Conservation (phyloP, 768 basidiomycete species). For the Psilocybe cyanescens region DNA sequence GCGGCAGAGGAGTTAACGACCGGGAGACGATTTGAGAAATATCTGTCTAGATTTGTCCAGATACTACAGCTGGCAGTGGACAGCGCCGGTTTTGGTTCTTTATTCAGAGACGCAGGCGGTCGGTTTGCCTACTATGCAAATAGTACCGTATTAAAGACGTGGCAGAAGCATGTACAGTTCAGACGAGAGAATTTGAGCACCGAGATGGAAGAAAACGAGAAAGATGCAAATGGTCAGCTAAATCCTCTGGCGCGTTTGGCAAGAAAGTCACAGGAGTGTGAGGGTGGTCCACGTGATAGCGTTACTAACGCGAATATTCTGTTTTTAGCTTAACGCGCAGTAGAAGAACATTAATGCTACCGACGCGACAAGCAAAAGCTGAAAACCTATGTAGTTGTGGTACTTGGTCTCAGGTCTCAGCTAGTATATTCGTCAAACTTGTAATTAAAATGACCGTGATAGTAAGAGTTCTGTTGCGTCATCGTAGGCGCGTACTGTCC, state of each 20-base stretch:
- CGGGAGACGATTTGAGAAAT: conserved; percentile 13
- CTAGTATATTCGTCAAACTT: too few relatives aligned
- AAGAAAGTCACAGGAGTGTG: conserved; percentile 23
- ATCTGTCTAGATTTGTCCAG: conserved; percentile 4
- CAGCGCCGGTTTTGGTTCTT: conserved; percentile 14
- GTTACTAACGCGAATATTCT: conserved; percentile 16
- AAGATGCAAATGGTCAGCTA: conserved; percentile 11
- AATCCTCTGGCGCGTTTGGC: conserved; percentile 17
- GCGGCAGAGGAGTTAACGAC: conserved; percentile 8
- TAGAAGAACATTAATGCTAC: background rate
- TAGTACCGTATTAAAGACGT: conserved; percentile 8
- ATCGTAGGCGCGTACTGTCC: background rate
- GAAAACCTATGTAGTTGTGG: too few relatives aligned
- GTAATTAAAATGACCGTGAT: too few relatives aligned
- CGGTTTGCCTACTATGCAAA: background rate
- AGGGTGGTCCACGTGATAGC: conserved; percentile 16
- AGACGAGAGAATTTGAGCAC: conserved; percentile 14
- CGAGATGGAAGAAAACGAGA: conserved; percentile 13
- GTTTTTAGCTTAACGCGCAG: conserved; percentile 13
- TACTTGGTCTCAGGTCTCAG: too few relatives aligned
- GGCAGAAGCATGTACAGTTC: background rate
- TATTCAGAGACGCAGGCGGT: conserved; percentile 10
- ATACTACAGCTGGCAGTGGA: conserved; percentile 1
- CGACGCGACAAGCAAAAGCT: background rate
- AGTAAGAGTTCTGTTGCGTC: too few relatives aligned